A percentile compares a stretch with the other conserved stretches of the same genome.
These are phyloP conservation scores for Kwoniella dejecticola DNA, from an alignment of 768 basidiomycete species.

Conservation along the genomic window DNA sequence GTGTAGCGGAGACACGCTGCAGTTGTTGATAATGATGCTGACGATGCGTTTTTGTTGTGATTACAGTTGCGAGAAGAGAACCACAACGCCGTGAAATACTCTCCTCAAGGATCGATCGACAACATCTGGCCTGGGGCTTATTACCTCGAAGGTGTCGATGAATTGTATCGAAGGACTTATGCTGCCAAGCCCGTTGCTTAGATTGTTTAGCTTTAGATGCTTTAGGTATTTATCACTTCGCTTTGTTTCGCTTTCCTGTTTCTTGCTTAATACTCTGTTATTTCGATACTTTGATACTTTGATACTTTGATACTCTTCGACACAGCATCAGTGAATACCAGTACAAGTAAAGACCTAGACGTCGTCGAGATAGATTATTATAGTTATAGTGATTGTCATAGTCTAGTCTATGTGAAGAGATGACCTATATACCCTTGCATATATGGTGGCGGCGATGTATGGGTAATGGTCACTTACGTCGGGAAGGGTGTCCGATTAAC, in stretches of 20 bases:
- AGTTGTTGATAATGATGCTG: constrained; percentile 16
- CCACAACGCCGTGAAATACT: constrained; percentile 84
- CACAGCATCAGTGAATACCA: neutral
- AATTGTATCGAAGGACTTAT: constrained; percentile 90
- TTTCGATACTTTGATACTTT: neutral
- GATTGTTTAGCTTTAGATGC: no score
- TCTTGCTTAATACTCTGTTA: neutral
- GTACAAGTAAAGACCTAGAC: neutral
- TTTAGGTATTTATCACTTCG: no score
- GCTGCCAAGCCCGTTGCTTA: constrained; percentile 17
- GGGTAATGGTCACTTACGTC: no score
- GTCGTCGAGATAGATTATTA: neutral
- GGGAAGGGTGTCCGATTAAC: no score
- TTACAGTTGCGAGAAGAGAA: constrained; percentile 96
- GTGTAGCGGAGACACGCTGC: no score
- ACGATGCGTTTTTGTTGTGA: constrained; percentile 13
- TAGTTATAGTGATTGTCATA: neutral
- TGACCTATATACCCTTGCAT: no score
- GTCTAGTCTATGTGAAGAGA: neutral
- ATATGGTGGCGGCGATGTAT: no score
- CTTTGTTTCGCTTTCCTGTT: neutral
- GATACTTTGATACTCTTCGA: no score
- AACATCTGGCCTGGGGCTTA: constrained; percentile 93
- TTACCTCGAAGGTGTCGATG: constrained; percentile 88
- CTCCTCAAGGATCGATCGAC: constrained; percentile 79